A percentile compares a stretch with the other conserved stretches of the same genome.
phyloP scores from a whole-genome alignment of 108 stramenopile genomes.

The Cyclotella choctawhatcheeana region DNA sequence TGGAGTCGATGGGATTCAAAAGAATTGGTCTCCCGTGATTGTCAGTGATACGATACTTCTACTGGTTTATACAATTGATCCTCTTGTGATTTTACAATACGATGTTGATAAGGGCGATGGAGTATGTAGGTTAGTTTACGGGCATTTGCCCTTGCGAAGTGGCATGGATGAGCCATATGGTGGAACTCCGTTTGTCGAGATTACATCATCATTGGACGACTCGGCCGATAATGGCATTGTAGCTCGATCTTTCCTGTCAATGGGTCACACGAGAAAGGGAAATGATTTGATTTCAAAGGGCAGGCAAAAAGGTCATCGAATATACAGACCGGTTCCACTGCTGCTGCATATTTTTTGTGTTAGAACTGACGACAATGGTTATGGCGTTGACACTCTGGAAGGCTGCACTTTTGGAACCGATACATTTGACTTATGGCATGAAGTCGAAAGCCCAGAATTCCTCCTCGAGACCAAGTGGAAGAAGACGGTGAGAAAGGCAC shows the following conservation, averaged over 20 bases:
- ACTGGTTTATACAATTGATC: slow-evolving; percentile 8
- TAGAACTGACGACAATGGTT: not conserved
- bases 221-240: not conserved
- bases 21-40: slow-evolving; percentile 7
- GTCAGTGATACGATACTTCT: not conserved
- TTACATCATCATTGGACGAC: not conserved
- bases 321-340: slow-evolving; percentile 4
- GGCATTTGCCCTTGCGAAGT: not conserved
- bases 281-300: not conserved
- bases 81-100: not conserved
- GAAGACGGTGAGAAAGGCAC: not conserved
- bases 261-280: not conserved
- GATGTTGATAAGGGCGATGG: slow-evolving; percentile 7
- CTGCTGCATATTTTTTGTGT: slow-evolving; percentile 1
- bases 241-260: slow-evolving; percentile 6
- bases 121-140: slow-evolving; percentile 1
- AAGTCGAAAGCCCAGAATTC: slow-evolving; percentile 2
- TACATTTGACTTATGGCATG: slow-evolving; percentile 2
- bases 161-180: slow-evolving; percentile 11
- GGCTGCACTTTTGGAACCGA: slow-evolving; percentile 9
- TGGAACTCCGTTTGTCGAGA: slow-evolving; percentile 3
- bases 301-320: not conserved
- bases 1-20: not conserved
- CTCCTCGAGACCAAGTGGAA: not conserved
- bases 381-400: not conserved